Evolutionary conservation across 306 rosid species (phyloP).

Genomic region (Begonia fuchsioides): DNA sequence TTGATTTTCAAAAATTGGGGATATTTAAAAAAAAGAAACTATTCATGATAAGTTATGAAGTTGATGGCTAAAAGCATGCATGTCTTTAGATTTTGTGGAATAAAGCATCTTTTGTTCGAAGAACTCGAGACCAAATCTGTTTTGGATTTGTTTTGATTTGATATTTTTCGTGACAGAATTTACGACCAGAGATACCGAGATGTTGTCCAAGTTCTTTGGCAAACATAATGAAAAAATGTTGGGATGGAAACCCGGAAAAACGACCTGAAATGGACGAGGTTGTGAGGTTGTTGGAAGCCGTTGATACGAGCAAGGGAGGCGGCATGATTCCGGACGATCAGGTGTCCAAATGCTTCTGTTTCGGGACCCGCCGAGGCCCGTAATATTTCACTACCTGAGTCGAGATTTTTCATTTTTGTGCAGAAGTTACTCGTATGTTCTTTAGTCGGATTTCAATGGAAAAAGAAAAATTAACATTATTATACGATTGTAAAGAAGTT

Average conservation of each 20-base stretch:
- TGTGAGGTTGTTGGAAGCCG: slow-evolving; percentile 55
- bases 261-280: slow-evolving; percentile 76
- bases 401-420: too few relatives aligned
- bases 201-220: slow-evolving; percentile 54
- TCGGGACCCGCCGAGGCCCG: slow-evolving; percentile 46
- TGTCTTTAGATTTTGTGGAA: too few relatives aligned
- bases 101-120: too few relatives aligned
- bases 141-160: not conserved
- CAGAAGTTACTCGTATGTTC: too few relatives aligned
- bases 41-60: too few relatives aligned
- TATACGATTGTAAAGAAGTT: too few relatives aligned
- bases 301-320: slow-evolving; percentile 81
- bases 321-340: slow-evolving; percentile 82
- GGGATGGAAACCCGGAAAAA: slow-evolving; percentile 65
- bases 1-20: too few relatives aligned
- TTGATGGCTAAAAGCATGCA: too few relatives aligned
- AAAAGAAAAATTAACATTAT: too few relatives aligned
- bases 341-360: slow-evolving; percentile 45
- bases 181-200: slow-evolving; percentile 70
- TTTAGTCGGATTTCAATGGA: too few relatives aligned
- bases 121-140: not conserved
- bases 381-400: slow-evolving; percentile 4
- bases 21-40: too few relatives aligned
- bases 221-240: slow-evolving; percentile 57
- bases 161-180: slow-evolving; percentile 30